Evolutionary conservation across 306 rosid species (phyloP).

Genomic region (cucumber (Cucumis sativus)): DNA sequence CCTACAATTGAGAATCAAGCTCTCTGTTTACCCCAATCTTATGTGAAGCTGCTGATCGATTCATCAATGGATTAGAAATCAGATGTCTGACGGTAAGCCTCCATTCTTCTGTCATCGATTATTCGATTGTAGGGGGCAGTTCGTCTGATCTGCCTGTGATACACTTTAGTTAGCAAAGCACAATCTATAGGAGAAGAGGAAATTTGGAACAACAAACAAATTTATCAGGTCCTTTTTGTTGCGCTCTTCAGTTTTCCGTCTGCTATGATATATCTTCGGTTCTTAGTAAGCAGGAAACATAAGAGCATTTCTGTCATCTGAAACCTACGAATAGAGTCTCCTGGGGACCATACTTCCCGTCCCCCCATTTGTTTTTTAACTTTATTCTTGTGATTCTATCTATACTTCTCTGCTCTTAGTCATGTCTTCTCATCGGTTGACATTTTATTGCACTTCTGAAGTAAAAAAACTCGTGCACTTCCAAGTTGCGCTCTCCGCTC

Average conservation of each 20-base stretch:
- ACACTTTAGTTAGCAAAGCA: neutral
- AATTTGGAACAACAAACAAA: neutral
- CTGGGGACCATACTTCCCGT: neutral
- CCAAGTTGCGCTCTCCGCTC: neutral
- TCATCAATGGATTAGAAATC: neutral
- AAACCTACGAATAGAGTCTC: neutral
- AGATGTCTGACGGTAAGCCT: constrained; percentile 3
- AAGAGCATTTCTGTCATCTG: neutral
- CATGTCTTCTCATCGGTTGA: neutral
- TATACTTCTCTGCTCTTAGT: neutral
- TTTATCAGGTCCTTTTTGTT: neutral
- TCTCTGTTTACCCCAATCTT: neutral
- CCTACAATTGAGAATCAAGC: neutral
- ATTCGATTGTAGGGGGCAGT: neutral
- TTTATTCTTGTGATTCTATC: neutral
- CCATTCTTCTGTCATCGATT: neutral
- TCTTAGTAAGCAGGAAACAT: neutral
- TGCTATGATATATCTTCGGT: neutral
- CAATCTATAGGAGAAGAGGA: neutral
- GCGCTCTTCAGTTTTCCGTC: neutral
- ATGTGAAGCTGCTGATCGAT: neutral
- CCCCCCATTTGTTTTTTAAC: neutral
- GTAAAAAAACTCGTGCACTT: neutral
- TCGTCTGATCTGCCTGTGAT: neutral
- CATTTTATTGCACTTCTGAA: neutral